Evolutionary conservation across 441 rosid genomes (phyloP).

Genomic region (Mallotus japonicus): DNA sequence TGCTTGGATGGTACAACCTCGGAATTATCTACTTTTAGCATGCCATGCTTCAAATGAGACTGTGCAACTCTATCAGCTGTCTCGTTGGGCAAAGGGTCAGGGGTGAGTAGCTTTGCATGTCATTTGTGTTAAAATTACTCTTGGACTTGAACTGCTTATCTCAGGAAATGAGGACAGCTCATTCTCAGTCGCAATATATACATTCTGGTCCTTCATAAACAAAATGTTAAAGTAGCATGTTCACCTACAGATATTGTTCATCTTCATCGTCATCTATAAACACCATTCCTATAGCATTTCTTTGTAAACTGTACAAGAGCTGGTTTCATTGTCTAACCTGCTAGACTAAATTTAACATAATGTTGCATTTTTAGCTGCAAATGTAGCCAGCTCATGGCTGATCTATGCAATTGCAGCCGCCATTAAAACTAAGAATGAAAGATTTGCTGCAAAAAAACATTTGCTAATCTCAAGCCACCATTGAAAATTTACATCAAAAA

Average conservation of each 20-base stretch:
- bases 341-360: not conserved
- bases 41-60: constrained; percentile 95
- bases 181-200: not conserved
- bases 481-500: not conserved
- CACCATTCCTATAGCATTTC: not conserved
- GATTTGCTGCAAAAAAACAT: not conserved
- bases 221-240: not conserved
- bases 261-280: too few relatives aligned
- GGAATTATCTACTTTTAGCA: constrained; percentile 83
- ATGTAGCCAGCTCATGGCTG: not conserved
- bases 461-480: not conserved
- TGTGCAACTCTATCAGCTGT: constrained; percentile 86
- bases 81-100: constrained; percentile 79
- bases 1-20: constrained; percentile 99
- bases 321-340: not conserved
- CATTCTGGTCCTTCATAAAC: not conserved
- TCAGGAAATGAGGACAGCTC: not conserved
- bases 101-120: constrained; percentile 54
- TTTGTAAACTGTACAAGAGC: not conserved
- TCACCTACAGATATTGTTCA: too few relatives aligned
- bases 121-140: not conserved
- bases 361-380: not conserved
- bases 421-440: not conserved
- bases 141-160: too few relatives aligned
- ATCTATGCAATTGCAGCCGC: not conserved